phyloP scores from a whole-genome alignment of 2,329 filamentous ascomycete species.

The Sphaerulina populicola region DNA sequence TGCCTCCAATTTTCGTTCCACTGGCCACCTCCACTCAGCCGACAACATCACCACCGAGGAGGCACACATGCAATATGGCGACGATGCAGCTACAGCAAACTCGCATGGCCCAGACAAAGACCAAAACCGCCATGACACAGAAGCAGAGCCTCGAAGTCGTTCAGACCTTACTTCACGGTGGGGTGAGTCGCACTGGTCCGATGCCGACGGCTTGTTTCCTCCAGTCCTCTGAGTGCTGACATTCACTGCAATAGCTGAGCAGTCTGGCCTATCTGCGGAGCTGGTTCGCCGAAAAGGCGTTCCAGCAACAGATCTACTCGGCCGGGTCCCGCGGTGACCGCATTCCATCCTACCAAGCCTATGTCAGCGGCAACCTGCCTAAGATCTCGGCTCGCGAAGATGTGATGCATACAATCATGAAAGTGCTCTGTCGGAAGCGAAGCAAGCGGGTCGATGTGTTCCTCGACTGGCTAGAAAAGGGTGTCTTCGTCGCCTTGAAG shows the following conservation, averaged over 20 bases:
- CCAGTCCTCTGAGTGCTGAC: neutral
- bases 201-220: neutral
- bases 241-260: conserved; percentile 29
- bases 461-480: conserved; percentile 43
- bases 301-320: conserved; percentile 27
- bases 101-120: conserved; percentile 20
- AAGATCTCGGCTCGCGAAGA: conserved; percentile 8
- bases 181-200: conserved; percentile 31
- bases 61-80: conserved; percentile 17
- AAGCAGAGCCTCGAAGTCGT: conserved; percentile 42
- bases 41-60: neutral
- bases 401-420: conserved; percentile 24
- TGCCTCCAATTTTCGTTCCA: neutral
- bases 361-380: conserved; percentile 21
- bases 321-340: conserved; percentile 10
- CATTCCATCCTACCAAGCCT: conserved; percentile 30
- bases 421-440: conserved; percentile 35
- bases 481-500: conserved; percentile 42
- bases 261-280: conserved; percentile 28
- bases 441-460: conserved; percentile 39
- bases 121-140: conserved; percentile 29
- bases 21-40: neutral
- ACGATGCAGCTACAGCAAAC: conserved; percentile 21
- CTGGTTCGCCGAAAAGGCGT: conserved; percentile 31
- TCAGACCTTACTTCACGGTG: conserved; percentile 43